Base-by-base conservation (phyloP, 192 early-diverging fungal genomes). In the Coemansia sp. region DNA sequence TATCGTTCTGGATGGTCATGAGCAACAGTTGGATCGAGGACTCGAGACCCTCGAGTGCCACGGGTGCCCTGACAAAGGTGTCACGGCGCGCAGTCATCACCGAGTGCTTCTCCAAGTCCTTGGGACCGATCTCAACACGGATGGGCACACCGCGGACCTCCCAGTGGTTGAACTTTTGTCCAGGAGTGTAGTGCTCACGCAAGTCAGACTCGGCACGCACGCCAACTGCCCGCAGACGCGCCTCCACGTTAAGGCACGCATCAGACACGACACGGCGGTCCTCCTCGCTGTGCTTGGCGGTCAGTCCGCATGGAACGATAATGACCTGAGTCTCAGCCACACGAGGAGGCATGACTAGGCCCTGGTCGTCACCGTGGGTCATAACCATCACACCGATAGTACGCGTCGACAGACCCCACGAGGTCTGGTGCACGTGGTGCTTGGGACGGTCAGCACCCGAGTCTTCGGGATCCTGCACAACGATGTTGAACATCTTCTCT, bases 111-210 rank as follows among this genome's bases (percentile, higher is more conserved):
- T 90, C 87, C 40, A 98, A 71, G 86, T 99, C 98, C 77, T 93
- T 95, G 71, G 97, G 97, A 31, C 98, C 98, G 40, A 99, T 87
- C 88, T 99, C 98, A 51, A 99, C 82, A 63, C 98, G 94, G 68
- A 99, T 68, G 38, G 98, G 98, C 72, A 97, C 95, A 84, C 98
- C 98, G 80, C 95, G 87, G 57, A 98, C 77, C 79, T 99, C 97
- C 98, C 98, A 99, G 87, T 98, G 96, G 89, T 94, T 98, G 92
- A 94, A 99, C 87, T 99, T 99, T 89, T 91, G 95, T 15, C 96
- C 97, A 64, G 96, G 93, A 33, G 94, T 93, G 89, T 95, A 93
- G 75, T 89, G 91, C 24, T 94, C 89, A 54, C 96, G 87, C 54
- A 87, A 61, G 75, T 98, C 96, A 9, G 89, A 76, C 73, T 94